Evolutionary conservation across 116 monocot species (phyloP).

Genomic region (Trichopus zeylanicus): DNA sequence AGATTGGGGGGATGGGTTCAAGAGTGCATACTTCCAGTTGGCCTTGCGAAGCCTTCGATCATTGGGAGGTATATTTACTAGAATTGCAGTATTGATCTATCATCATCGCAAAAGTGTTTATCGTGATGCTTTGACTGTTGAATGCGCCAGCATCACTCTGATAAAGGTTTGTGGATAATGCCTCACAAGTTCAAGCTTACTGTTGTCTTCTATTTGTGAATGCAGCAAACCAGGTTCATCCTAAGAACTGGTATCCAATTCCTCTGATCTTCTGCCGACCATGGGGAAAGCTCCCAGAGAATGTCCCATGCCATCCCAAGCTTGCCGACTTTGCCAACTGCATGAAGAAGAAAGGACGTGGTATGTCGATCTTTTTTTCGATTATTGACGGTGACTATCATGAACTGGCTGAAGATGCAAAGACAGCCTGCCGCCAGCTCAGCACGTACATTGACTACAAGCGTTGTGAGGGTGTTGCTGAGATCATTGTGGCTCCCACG

Average conservation of each 20-base stretch:
- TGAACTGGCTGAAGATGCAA: conserved; percentile 81
- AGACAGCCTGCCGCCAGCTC: conserved; percentile 67
- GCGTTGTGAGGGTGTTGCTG: conserved; percentile 86
- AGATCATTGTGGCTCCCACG: conserved; percentile 84
- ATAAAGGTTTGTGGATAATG: no score
- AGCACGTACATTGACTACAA: conserved; percentile 90
- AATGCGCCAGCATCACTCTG: no score
- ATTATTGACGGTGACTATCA: conserved; percentile 91
- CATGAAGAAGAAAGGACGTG: conserved; percentile 97
- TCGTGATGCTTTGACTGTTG: not conserved
- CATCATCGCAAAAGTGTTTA: not conserved
- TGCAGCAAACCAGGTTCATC: conserved; percentile 88
- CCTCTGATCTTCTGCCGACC: conserved; percentile 91
- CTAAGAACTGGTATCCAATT: conserved; percentile 98
- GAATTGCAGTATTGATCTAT: not conserved
- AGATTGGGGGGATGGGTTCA: conserved; percentile 98
- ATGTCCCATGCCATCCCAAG: conserved; percentile 93
- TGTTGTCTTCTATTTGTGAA: no score
- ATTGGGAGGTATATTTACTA: conserved; percentile 63
- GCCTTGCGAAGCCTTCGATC: conserved; percentile 90
- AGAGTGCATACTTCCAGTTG: conserved; percentile 95
- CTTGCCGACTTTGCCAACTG: conserved; percentile 98
- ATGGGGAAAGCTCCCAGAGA: conserved; percentile 95
- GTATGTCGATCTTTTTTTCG: conserved; percentile 88
- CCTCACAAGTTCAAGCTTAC: no score